Conservation (phyloP, 2,329 filamentous ascomycete genomes). For the Alternaria angustiovoidea region DNA sequence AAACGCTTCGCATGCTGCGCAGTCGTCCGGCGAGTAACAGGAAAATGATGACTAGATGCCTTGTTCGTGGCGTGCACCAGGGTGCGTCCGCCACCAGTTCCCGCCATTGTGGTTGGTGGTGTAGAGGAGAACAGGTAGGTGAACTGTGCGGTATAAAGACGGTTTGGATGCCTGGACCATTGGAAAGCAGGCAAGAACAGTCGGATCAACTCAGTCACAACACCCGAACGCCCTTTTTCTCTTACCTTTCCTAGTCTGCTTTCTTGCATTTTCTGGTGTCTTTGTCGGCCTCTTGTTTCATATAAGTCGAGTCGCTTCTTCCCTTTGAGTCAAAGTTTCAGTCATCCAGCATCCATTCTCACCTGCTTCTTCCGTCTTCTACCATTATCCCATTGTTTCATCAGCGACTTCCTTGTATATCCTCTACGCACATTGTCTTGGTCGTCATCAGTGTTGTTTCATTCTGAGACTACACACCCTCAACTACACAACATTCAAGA, state of each 20-base stretch:
- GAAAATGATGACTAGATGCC: slow-evolving; percentile 41
- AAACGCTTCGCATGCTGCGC: slow-evolving; percentile 16
- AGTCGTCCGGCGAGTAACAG: slow-evolving; percentile 30
- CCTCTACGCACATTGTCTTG: slow-evolving; percentile 2
- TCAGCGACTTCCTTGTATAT: slow-evolving; percentile 3
- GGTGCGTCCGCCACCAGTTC: slow-evolving; percentile 21
- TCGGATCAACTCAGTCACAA: slow-evolving; percentile 25
- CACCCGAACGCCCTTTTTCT: slow-evolving; percentile 15
- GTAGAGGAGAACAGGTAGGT: slow-evolving; percentile 8
- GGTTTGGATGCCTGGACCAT: slow-evolving; percentile 35
- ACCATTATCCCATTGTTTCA: slow-evolving; percentile 17
- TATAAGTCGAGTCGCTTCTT: slow-evolving; percentile 20
- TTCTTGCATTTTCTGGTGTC: slow-evolving; percentile 19
- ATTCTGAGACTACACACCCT: slow-evolving; percentile 7
- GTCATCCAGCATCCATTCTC: slow-evolving; percentile 23
- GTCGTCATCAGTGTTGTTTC: slow-evolving; percentile 6
- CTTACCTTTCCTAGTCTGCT: slow-evolving; percentile 19
- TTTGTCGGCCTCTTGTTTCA: slow-evolving; percentile 21
- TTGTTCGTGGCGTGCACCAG: slow-evolving; percentile 23
- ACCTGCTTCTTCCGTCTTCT: slow-evolving; percentile 15
- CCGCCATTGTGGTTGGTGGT: slow-evolving; percentile 27
- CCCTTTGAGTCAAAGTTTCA: slow-evolving; percentile 24
- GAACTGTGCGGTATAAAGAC: slow-evolving; percentile 41
- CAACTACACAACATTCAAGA: slow-evolving; percentile 10
- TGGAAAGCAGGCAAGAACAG: slow-evolving; percentile 10